A percentile compares a stretch with the other conserved stretches of the same genome.
These are phyloP conservation scores for Saccharum officinarum DNA, from an alignment of 176 grass and related monocot genomes.

Conservation along the genomic window DNA sequence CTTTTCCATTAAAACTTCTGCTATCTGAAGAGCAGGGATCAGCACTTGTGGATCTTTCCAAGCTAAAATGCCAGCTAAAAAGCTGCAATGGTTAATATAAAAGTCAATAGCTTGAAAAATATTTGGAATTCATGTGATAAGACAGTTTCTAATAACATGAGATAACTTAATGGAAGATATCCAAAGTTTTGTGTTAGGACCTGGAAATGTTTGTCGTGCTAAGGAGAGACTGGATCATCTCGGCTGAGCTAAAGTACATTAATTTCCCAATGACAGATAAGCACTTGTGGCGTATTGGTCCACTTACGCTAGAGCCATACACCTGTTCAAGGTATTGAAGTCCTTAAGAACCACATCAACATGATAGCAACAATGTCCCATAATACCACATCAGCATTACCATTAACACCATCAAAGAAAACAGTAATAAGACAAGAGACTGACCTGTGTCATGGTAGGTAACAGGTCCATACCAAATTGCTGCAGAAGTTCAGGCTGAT, in stretches of 20 bases:
- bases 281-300: constrained; percentile 75
- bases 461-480: constrained; percentile 89
- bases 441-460: constrained; percentile 79
- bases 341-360: neutral
- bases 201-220: constrained; percentile 85
- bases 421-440: neutral
- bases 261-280: constrained; percentile 79
- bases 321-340: constrained; percentile 48
- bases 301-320: constrained; percentile 80
- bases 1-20: constrained; percentile 88
- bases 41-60: constrained; percentile 89
- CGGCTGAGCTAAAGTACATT: constrained; percentile 85
- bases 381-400: constrained; percentile 6
- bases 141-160: constrained; percentile 16
- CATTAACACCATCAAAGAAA: constrained; percentile 11
- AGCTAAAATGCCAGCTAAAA: constrained; percentile 84
- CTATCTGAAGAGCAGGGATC: constrained; percentile 86
- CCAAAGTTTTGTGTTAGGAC: constrained; percentile 31
- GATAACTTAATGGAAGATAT: constrained; percentile 6
- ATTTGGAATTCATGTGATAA: neutral
- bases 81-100: constrained; percentile 46
- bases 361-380: neutral
- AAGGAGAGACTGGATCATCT: constrained; percentile 81
- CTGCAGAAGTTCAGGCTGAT: constrained; percentile 88
- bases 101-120: neutral